These are phyloP conservation scores for Boletus tomentosulus DNA, from an alignment of 768 basidiomycete genomes.

Conservation along the genomic window DNA sequence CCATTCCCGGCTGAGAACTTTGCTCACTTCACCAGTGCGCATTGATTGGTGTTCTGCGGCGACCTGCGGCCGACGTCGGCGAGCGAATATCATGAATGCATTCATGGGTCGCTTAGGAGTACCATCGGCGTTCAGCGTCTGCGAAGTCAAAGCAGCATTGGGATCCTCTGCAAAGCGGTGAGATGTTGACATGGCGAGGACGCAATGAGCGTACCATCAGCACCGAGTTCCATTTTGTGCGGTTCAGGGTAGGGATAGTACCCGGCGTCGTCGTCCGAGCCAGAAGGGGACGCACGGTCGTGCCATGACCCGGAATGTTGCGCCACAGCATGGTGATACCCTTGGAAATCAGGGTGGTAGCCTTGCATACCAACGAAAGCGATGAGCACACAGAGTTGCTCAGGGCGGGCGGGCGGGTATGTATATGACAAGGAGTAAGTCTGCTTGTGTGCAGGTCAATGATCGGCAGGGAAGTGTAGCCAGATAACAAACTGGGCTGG, in stretches of 20 bases:
- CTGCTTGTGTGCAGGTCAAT: conserved; percentile 18
- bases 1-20: conserved; percentile 86
- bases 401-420: background rate
- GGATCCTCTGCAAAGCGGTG: conserved; percentile 33
- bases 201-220: conserved; percentile 39
- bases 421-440: conserved; percentile 6
- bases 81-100: conserved; percentile 91
- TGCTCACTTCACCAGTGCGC: conserved; percentile 88
- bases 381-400: conserved; percentile 4
- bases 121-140: conserved; percentile 81
- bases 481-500: conserved; percentile 27
- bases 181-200: conserved; percentile 11
- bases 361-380: conserved; percentile 26
- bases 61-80: conserved; percentile 76
- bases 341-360: conserved; percentile 19
- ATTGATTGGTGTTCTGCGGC: conserved; percentile 84
- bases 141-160: conserved; percentile 56
- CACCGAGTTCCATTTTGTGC: conserved; percentile 42
- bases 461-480: conserved; percentile 25
- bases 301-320: conserved; percentile 30
- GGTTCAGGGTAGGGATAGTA: conserved; percentile 27
- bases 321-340: conserved; percentile 24
- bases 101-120: conserved; percentile 92
- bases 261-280: conserved; percentile 51
- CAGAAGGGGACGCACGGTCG: conserved; percentile 50